A percentile compares a stretch with the other conserved stretches of the same genome.
Evolutionary conservation across 768 basidiomycete genomes (phyloP).

Genomic region (Pisolithus sp.): DNA sequence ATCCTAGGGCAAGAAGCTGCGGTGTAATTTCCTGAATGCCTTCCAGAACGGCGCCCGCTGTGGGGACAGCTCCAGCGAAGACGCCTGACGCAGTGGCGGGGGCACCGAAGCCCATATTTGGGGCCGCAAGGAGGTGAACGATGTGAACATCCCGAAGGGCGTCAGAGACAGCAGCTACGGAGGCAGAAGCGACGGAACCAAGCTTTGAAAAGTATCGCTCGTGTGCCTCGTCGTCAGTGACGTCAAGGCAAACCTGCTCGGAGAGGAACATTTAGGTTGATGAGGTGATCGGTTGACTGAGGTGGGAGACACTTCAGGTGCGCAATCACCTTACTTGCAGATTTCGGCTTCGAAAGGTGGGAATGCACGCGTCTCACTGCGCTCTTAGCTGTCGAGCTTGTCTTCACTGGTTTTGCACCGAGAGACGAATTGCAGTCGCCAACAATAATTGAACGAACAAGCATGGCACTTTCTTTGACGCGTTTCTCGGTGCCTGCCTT

Average conservation of each 20-base stretch:
- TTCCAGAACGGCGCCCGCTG: conserved; percentile 60
- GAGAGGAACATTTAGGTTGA: conserved; percentile 42
- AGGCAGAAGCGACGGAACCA: conserved; percentile 40
- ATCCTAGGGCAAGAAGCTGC: conserved; percentile 71
- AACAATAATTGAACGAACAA: conserved; percentile 63
- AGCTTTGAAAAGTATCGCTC: conserved; percentile 53
- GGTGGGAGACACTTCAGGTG: conserved; percentile 58
- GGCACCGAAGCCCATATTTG: conserved; percentile 68
- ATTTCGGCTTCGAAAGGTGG: conserved; percentile 58
- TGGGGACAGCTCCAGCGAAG: conserved; percentile 71
- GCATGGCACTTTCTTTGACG: conserved; percentile 56
- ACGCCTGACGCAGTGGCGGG: conserved; percentile 63
- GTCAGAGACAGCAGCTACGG: conserved; percentile 43
- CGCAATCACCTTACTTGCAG: conserved; percentile 66
- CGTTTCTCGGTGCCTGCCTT: conserved; percentile 44
- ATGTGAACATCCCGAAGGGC: conserved; percentile 57
- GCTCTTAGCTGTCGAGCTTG: conserved; percentile 38
- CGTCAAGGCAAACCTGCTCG: conserved; percentile 72
- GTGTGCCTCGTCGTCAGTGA: conserved; percentile 57
- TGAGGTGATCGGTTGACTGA: conserved; percentile 7
- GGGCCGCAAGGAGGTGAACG: conserved; percentile 51
- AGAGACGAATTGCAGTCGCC: conserved; percentile 37
- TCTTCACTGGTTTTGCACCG: conserved; percentile 30
- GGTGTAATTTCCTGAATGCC: conserved; percentile 71
- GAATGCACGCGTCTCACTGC: conserved; percentile 61